These are phyloP conservation scores for Niveomyces coronatus DNA, from an alignment of 2,329 filamentous ascomycete genomes.

Conservation along the genomic window DNA sequence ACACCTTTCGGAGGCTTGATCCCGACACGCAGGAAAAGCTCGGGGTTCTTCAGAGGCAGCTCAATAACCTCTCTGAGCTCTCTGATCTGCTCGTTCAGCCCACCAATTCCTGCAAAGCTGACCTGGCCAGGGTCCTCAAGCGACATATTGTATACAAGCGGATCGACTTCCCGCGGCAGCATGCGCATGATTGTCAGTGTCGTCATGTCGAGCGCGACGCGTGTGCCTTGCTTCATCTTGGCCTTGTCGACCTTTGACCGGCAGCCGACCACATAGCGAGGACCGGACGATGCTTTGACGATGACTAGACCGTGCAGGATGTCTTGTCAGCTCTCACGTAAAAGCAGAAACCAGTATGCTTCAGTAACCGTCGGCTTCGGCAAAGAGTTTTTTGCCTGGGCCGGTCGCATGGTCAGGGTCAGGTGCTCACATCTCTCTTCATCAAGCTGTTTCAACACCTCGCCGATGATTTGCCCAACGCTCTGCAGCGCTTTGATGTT, in stretches of 20 bases:
- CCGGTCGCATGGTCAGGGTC: neutral
- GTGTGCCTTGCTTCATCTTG: conserved; percentile 96
- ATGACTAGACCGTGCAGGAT: no score
- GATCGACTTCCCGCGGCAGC: conserved; percentile 96
- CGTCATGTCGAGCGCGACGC: conserved; percentile 97
- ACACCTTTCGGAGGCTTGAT: conserved; percentile 99
- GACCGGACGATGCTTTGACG: conserved; percentile 94
- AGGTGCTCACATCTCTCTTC: conserved; percentile 82
- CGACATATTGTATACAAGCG: conserved; percentile 99
- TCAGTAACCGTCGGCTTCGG: no score
- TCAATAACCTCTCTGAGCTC: conserved; percentile 97
- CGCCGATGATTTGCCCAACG: conserved; percentile 97
- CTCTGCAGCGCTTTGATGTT: conserved; percentile 99
- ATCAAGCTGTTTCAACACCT: conserved; percentile 96
- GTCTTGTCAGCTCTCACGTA: no score
- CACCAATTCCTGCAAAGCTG: conserved; percentile 95
- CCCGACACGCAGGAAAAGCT: conserved; percentile 90
- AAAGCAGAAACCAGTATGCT: no score
- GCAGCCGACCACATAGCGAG: conserved; percentile 95
- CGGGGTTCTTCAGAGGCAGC: conserved; percentile 94
- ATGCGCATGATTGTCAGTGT: conserved; percentile 99
- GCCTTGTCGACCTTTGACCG: conserved; percentile 95
- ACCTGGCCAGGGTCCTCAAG: conserved; percentile 95
- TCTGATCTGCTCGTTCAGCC: conserved; percentile 94
- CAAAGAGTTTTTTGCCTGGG: neutral